Conservation (phyloP, 768 basidiomycete genomes). For the Tephrocybe rancida region DNA sequence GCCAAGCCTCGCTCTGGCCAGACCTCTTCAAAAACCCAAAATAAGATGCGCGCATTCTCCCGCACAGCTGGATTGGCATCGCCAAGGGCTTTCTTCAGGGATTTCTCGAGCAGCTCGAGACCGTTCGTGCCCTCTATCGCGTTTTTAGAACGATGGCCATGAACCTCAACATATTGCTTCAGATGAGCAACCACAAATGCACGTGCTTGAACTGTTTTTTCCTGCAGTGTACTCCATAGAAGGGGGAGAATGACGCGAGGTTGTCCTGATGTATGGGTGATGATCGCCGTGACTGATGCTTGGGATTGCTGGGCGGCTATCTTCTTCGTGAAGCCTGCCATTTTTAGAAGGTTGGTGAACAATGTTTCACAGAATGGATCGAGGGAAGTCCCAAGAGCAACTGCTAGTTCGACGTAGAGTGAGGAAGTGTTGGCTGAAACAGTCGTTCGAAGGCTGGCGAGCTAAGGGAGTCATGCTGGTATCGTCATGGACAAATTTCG, state of each 20-base stretch:
- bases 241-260: conserved; percentile 71
- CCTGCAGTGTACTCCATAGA: conserved; percentile 68
- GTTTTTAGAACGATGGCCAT: conserved; percentile 63
- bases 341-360: conserved; percentile 75
- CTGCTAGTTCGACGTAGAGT: conserved; percentile 75
- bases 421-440: conserved; percentile 78
- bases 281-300: conserved; percentile 62
- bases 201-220: conserved; percentile 82
- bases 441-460: conserved; percentile 89
- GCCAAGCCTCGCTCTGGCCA: conserved; percentile 73
- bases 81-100: conserved; percentile 67
- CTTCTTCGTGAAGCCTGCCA: conserved; percentile 93
- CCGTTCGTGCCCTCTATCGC: conserved; percentile 71
- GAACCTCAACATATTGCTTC: conserved; percentile 72
- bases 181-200: conserved; percentile 69
- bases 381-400: conserved; percentile 62
- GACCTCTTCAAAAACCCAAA: conserved; percentile 78
- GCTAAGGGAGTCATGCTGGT: conserved; percentile 41
- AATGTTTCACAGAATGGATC: conserved; percentile 83
- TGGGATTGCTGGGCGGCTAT: conserved; percentile 88
- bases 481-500: conserved; percentile 4
- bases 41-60: conserved; percentile 70
- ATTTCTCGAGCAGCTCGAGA: conserved; percentile 73
- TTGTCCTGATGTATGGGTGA: conserved; percentile 69
- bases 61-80: conserved; percentile 84